Evolutionary conservation across 352 stramenopile species (phyloP), one percentile per base, ranked within the genome.

Genomic region (Elongisporangium prolatum): DNA sequence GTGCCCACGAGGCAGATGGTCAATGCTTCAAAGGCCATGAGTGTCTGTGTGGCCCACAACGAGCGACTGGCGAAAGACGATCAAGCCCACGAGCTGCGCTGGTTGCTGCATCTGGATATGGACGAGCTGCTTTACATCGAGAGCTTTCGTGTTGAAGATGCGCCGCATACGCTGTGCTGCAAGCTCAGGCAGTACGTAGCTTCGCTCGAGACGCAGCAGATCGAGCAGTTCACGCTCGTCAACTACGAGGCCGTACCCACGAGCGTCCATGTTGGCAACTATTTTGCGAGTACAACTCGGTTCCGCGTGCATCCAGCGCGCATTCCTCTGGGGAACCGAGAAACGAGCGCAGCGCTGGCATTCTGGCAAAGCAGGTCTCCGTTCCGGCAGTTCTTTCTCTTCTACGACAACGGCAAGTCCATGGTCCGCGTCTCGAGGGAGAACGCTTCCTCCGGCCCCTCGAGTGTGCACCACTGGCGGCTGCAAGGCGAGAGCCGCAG

Each of bases 351-450:
- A 5, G 52, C 48, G 3, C 47, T 80, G n/a, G 54, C 34, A 8
- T 63, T 56, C 38, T 80, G 71, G 71, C 68, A 71, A 18, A 14
- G 44, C 5, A 61, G 64, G 9, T 67, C 71, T n/a, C 34, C 38
- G n/a, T 54, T 65, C 20, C 20, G 34, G 0, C 71, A 77, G 59
- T 80, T 69, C 48, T 80, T 80, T 48, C 61, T 77, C 9, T 80
- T 73, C 48, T 80, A 80, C 66, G 71, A 80, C 60, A 80, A 77
- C 24, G 71, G 68, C 38, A 80, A 80, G 38, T 66, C 71, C 14
- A 53, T 77, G 16, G 71, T 75, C 8, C 68, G 69, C n/a, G 60
- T 80, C 1, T 57, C 54, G 7, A 34, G 20, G 8, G 16, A 56
- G 34, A 44, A 17, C 34, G 34, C 34, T 14, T 9, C 34, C 8